Evolutionary conservation across 768 basidiomycete species (phyloP), one percentile per base, ranked within the genome.

Genomic region (Amanita brunnescens): DNA sequence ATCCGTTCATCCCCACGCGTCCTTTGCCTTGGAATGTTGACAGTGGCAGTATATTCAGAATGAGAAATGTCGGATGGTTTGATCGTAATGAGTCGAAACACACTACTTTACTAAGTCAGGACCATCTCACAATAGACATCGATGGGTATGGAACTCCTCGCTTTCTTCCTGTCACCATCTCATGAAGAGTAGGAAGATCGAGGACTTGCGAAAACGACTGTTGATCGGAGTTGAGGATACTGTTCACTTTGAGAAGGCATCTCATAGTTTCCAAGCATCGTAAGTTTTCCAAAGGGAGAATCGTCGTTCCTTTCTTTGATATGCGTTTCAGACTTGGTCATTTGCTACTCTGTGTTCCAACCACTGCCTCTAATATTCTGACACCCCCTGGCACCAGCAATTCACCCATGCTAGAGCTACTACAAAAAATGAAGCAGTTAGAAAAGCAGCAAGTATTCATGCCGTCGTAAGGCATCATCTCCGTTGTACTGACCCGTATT

Each of bases 11-110:
- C 5, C 66, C 78, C 1, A 68, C 76, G 9, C 75, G 70, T 13
- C 60, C 74, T 8, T 61, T 77, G 33, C 73, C 75, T 6, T 80
- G 78, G 72, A 75, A 68, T 34, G 66, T 72, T 56, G 66, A 65
- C 18, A 54, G 69, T 8, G 67, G 67, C 34, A 67, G 69, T 52
- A 65, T 73, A 23, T 85, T 84, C 59, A 74, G 87, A 44, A 60
- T 85, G 41, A 76, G 85, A 42, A 73, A 77, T 44, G 76, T 87
- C 10, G 77, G 84, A 57, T 86, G 79, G 80, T 70, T 83, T 33
- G 66, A 68, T 32, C 54, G 16, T 21, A 26, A 44, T 14, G 39
- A 29, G 18, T 35, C 35, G 41, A 37, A 51, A 21, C 26, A 35
- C 7, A 41, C 33, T 6, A 29, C 33, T 20, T 9, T 51, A 13